Evolutionary conservation across 2,329 filamentous ascomycete species (phyloP).

Genomic region (Xylariales sp.): DNA sequence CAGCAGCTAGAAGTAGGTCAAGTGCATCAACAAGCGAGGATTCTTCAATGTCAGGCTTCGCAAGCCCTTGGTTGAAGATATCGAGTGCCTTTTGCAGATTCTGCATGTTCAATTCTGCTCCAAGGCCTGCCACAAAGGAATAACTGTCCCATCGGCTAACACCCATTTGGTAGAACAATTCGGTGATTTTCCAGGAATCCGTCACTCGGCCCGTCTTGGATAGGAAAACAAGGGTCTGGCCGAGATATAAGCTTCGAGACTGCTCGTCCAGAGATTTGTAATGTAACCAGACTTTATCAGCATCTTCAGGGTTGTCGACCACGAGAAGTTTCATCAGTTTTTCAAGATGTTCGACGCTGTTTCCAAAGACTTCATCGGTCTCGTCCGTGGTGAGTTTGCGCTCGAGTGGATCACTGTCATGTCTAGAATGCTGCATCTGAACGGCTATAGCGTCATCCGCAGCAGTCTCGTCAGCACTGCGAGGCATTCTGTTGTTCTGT

Average conservation of each 20-base stretch:
- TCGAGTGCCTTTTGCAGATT: constrained; percentile 34
- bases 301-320: constrained; percentile 13
- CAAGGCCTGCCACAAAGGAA: constrained; percentile 35
- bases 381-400: not conserved
- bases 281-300: constrained; percentile 38
- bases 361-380: not conserved
- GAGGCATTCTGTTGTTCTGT: no score
- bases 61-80: constrained; percentile 35
- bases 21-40: constrained; percentile 33
- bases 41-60: constrained; percentile 15
- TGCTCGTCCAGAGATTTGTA: constrained; percentile 33
- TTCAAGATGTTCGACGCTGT: constrained; percentile 9
- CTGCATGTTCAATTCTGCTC: constrained; percentile 36
- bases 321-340: constrained; percentile 17
- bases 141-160: constrained; percentile 34
- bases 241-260: constrained; percentile 23
- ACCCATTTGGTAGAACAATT: constrained; percentile 37
- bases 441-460: no score
- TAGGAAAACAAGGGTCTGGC: constrained; percentile 37
- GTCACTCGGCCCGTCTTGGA: constrained; percentile 36
- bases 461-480: no score
- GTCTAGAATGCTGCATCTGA: no score
- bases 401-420: no score
- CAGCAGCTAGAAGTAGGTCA: constrained; percentile 38
- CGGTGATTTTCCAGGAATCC: constrained; percentile 40